Evolutionary conservation across 78 protist species (phyloP).

Genomic region (Dictyostelium brefeldianum): DNA sequence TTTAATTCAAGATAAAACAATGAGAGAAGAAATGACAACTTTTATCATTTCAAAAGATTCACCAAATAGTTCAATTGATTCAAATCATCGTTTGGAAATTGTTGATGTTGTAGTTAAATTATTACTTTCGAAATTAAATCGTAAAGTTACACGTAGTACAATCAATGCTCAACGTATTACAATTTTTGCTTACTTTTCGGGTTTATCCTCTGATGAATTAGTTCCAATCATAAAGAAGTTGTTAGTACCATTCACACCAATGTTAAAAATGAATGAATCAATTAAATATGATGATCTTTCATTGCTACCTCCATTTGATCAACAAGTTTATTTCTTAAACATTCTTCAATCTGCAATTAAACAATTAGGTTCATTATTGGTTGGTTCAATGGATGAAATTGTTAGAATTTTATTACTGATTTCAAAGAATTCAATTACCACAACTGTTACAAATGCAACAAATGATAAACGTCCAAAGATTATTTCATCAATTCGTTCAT

Average conservation of each 20-base stretch:
- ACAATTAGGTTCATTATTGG: constrained; percentile 44
- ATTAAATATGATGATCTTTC: not conserved
- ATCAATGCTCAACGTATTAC: constrained; percentile 28
- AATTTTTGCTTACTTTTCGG: constrained; percentile 55
- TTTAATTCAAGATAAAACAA: constrained; percentile 50
- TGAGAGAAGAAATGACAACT: constrained; percentile 64
- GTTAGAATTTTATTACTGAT: not conserved
- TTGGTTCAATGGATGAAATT: not conserved
- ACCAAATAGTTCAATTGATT: constrained; percentile 16
- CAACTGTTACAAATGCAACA: not conserved
- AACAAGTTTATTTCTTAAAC: constrained; percentile 51
- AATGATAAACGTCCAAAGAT: constrained; percentile 12
- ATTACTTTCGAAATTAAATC: constrained; percentile 40
- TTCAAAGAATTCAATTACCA: not conserved
- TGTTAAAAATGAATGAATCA: not conserved
- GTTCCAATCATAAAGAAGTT: constrained; percentile 19
- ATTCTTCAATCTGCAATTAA: constrained; percentile 28
- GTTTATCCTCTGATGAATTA: constrained; percentile 29
- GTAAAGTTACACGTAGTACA: constrained; percentile 1
- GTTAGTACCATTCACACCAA: not conserved
- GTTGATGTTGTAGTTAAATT: constrained; percentile 22
- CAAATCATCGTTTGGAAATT: constrained; percentile 7
- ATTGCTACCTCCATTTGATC: constrained; percentile 37
- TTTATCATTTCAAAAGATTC: constrained; percentile 40
- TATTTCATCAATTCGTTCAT: constrained; percentile 7